Conservation (phyloP, 129 eudicot species). For the Flaveria ramosissima region DNA sequence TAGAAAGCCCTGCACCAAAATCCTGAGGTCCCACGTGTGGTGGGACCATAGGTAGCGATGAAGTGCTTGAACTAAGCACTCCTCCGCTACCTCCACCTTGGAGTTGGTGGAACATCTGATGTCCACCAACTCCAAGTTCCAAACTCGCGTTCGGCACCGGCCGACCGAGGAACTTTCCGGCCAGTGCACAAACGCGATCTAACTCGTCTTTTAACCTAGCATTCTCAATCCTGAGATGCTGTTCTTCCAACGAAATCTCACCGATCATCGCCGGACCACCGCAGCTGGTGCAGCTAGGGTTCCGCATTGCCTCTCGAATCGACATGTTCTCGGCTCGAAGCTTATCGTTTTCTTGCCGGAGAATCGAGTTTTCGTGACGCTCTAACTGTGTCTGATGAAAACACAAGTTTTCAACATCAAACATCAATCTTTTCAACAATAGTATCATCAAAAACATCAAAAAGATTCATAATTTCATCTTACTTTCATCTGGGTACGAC, state of each 20-base stretch:
- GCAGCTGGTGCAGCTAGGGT: slow-evolving; percentile 88
- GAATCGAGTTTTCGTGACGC: slow-evolving; percentile 87
- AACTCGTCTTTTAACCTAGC: slow-evolving; percentile 83
- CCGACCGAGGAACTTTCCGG: slow-evolving; percentile 87
- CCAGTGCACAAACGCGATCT: slow-evolving; percentile 82
- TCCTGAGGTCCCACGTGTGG: slow-evolving; percentile 56
- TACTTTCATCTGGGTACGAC: slow-evolving; percentile 98
- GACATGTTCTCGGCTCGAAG: slow-evolving; percentile 93
- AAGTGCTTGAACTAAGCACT: slow-evolving; percentile 41
- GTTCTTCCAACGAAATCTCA: slow-evolving; percentile 86
- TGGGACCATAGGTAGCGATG: slow-evolving; percentile 52
- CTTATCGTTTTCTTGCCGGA: slow-evolving; percentile 94
- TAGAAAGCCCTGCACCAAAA: slow-evolving; percentile 59
- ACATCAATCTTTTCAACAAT: background rate
- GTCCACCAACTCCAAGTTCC: slow-evolving; percentile 83
- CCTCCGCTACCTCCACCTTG: slow-evolving; percentile 28
- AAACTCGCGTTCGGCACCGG: slow-evolving; percentile 87
- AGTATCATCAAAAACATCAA: slow-evolving; percentile 10
- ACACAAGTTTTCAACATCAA: background rate
- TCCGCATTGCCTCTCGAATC: slow-evolving; percentile 94
- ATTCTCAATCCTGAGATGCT: slow-evolving; percentile 87
- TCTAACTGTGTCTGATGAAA: slow-evolving; percentile 76
- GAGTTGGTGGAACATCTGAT: slow-evolving; percentile 44
- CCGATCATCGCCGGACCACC: slow-evolving; percentile 97
- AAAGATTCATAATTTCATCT: background rate